Conservation (phyloP, 495 filamentous ascomycete genomes). For the Penicillium silybi region DNA sequence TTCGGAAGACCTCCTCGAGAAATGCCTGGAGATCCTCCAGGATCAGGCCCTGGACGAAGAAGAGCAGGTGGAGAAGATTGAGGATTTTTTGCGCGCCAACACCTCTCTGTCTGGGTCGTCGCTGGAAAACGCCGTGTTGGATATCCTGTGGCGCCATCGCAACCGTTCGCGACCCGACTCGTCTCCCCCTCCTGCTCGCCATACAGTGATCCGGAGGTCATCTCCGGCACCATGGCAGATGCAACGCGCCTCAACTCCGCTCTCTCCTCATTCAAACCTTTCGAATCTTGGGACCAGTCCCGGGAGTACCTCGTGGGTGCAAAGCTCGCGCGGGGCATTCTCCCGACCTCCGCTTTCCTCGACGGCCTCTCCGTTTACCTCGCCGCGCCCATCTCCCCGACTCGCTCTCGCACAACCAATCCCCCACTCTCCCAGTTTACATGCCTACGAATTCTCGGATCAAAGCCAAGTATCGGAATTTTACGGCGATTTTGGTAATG, state of each 20-base stretch:
- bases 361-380: constrained; percentile 79
- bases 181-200: constrained; percentile 77
- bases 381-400: constrained; percentile 88
- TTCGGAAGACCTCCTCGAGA: constrained; percentile 85
- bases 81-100: constrained; percentile 77
- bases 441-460: constrained; percentile 87
- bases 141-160: constrained; percentile 87
- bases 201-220: constrained; percentile 81
- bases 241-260: constrained; percentile 70
- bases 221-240: constrained; percentile 94
- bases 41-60: constrained; percentile 83
- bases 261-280: constrained; percentile 68
- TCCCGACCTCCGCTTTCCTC: constrained; percentile 53
- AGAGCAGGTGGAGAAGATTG: constrained; percentile 89
- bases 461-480: constrained; percentile 72
- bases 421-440: constrained; percentile 89
- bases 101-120: constrained; percentile 70
- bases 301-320: constrained; percentile 72
- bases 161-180: constrained; percentile 69
- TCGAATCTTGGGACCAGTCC: constrained; percentile 73
- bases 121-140: constrained; percentile 86
- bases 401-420: constrained; percentile 92
- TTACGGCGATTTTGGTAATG: constrained; percentile 87
- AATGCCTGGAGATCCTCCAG: constrained; percentile 83
- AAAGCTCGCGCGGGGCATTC: constrained; percentile 63